Percentiles rank a stretch among this genome's conserved stretches.
phyloP scores from a whole-genome alignment of 345 rosid genomes.

The Brassica juncea region DNA sequence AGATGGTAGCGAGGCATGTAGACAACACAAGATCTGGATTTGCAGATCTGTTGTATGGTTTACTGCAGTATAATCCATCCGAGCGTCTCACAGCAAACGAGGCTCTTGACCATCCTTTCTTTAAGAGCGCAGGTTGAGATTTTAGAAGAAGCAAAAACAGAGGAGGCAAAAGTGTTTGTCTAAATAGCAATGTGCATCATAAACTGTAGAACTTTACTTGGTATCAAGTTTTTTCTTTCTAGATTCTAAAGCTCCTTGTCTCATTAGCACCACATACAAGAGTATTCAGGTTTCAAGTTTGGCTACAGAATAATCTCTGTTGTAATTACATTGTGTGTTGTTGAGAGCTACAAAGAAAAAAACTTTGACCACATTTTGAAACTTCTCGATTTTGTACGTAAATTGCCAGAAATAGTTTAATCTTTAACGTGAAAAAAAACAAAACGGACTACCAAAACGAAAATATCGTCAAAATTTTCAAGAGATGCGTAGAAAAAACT shows the following conservation, averaged over 20 bases:
- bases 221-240: conserved; percentile 13
- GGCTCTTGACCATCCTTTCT: conserved; percentile 81
- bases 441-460: not conserved
- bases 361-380: not conserved
- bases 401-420: no score
- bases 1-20: conserved; percentile 52
- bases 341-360: not conserved
- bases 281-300: conserved; percentile 9
- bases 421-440: not conserved
- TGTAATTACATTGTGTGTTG: conserved; percentile 38
- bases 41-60: conserved; percentile 57
- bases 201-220: conserved; percentile 19
- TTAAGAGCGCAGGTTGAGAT: conserved; percentile 39
- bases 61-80: conserved; percentile 66
- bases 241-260: conserved; percentile 17
- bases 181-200: not conserved
- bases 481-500: not conserved
- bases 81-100: conserved; percentile 66
- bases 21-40: conserved; percentile 52
- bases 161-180: not conserved
- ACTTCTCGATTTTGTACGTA: not conserved
- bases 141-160: not conserved
- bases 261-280: conserved; percentile 17
- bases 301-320: conserved; percentile 30
- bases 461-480: not conserved